Evolutionary conservation across 2,329 filamentous ascomycete genomes (phyloP).

Genomic region (Aspergillus aculeatinus): DNA sequence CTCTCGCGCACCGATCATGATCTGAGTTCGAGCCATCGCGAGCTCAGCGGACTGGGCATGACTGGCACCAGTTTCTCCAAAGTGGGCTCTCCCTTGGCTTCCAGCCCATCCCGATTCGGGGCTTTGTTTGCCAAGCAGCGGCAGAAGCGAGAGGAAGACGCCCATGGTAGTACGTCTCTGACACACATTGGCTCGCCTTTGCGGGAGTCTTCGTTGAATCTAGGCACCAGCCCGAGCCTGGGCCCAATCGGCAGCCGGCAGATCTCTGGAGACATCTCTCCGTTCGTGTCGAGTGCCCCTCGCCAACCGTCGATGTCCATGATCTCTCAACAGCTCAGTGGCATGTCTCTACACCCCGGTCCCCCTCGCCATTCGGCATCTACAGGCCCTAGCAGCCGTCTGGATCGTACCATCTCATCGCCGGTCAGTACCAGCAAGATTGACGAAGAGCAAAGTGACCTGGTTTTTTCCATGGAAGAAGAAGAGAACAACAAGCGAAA

Average conservation of each 20-base stretch:
- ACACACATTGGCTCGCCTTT: conserved; percentile 66
- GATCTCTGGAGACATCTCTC: conserved; percentile 48
- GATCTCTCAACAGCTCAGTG: conserved; percentile 58
- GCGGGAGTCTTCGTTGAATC: conserved; percentile 58
- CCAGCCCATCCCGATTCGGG: conserved; percentile 63
- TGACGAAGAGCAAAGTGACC: conserved; percentile 49
- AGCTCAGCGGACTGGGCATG: conserved; percentile 53
- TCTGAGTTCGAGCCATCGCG: conserved; percentile 45
- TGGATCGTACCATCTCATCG: conserved; percentile 48
- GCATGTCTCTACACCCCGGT: conserved; percentile 45
- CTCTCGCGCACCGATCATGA: conserved; percentile 60
- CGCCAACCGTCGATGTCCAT: conserved; percentile 60
- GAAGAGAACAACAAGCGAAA: conserved; percentile 48
- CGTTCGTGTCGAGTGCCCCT: conserved; percentile 55
- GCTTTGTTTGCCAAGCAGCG: conserved; percentile 57
- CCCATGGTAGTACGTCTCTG: conserved; percentile 43
- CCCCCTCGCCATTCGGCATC: conserved; percentile 39
- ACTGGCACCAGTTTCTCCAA: conserved; percentile 49
- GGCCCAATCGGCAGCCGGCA: conserved; percentile 52
- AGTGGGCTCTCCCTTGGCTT: conserved; percentile 57
- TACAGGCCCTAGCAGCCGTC: conserved; percentile 31
- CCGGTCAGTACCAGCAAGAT: conserved; percentile 47
- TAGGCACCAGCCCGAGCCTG: conserved; percentile 51
- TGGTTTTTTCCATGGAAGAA: conserved; percentile 53
- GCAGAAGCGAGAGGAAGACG: conserved; percentile 53